These are phyloP conservation scores for Tuber umbilicatum DNA, from an alignment of 495 filamentous ascomycete species.

Conservation along the genomic window DNA sequence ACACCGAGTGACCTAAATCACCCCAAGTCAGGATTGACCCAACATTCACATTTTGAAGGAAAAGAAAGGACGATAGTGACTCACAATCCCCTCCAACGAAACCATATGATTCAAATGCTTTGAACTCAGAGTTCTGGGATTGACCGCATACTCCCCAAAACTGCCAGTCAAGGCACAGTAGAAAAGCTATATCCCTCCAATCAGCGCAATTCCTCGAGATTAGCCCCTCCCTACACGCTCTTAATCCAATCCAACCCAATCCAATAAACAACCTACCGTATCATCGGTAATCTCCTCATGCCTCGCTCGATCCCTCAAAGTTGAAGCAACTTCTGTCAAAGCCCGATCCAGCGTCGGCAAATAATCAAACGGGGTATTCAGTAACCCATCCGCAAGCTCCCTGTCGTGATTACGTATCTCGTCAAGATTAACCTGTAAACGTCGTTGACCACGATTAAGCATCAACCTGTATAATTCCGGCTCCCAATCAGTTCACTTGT, in stretches of 20 bases:
- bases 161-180: constrained; percentile 93
- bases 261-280: constrained; percentile 46
- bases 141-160: constrained; percentile 91
- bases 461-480: constrained; percentile 56
- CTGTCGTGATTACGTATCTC: constrained; percentile 85
- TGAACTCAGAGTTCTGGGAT: constrained; percentile 84
- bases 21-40: constrained; percentile 11
- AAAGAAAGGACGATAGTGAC: neutral
- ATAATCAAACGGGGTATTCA: constrained; percentile 82
- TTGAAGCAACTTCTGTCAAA: constrained; percentile 76
- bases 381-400: constrained; percentile 80
- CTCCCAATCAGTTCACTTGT: constrained; percentile 1
- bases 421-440: constrained; percentile 82
- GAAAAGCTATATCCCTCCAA: constrained; percentile 55
- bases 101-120: constrained; percentile 90
- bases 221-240: constrained; percentile 12
- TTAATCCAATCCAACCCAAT: constrained; percentile 12
- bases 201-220: neutral
- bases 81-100: constrained; percentile 85
- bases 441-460: constrained; percentile 76
- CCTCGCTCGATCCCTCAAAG: constrained; percentile 55
- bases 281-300: constrained; percentile 55
- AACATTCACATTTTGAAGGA: neutral
- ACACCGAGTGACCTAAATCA: constrained; percentile 65
- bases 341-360: constrained; percentile 80